A percentile compares a stretch with the other conserved stretches of the same genome.
Conservation (phyloP, 148 eudicot genomes). For the Fagopyrum homotropicum region DNA sequence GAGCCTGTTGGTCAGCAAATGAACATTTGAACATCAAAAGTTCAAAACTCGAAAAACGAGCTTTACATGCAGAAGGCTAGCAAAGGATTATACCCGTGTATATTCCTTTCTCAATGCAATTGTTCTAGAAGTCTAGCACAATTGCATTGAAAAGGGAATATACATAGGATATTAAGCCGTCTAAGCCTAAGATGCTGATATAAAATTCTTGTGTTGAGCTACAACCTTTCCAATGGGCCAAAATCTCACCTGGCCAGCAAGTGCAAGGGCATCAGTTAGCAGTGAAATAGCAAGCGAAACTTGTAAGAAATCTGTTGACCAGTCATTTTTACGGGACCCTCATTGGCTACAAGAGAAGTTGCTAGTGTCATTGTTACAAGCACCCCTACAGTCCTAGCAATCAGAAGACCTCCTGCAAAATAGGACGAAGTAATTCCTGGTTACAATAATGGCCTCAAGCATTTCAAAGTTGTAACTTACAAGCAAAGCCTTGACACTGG, state of each 20-base stretch:
- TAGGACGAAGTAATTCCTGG: not conserved
- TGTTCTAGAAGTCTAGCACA: no score
- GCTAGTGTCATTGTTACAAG: constrained; percentile 73
- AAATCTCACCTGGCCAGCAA: constrained; percentile 74
- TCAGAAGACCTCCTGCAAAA: constrained; percentile 66
- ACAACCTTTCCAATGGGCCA: not conserved
- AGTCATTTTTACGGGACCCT: constrained; percentile 87
- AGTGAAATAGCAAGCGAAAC: constrained; percentile 90
- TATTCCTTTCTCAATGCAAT: no score
- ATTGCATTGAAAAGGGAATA: no score
- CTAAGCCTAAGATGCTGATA: not conserved
- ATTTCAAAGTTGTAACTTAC: not conserved
- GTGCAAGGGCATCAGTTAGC: constrained; percentile 95
- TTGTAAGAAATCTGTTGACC: constrained; percentile 81
- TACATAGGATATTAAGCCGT: no score
- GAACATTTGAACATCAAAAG: not conserved
- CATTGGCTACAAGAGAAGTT: constrained; percentile 85
- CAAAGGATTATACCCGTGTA: not conserved
- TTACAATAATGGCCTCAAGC: not conserved
- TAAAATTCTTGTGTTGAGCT: not conserved
- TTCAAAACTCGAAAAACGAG: not conserved
- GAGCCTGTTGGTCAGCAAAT: constrained; percentile 39
- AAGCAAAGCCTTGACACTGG: not conserved
- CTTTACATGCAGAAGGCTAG: not conserved
- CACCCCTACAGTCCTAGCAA: constrained; percentile 72